Percentiles rank a stretch among this genome's conserved stretches.
Evolutionary conservation across 2,329 filamentous ascomycete species (phyloP).

Genomic region (Colletotrichum liriopes): DNA sequence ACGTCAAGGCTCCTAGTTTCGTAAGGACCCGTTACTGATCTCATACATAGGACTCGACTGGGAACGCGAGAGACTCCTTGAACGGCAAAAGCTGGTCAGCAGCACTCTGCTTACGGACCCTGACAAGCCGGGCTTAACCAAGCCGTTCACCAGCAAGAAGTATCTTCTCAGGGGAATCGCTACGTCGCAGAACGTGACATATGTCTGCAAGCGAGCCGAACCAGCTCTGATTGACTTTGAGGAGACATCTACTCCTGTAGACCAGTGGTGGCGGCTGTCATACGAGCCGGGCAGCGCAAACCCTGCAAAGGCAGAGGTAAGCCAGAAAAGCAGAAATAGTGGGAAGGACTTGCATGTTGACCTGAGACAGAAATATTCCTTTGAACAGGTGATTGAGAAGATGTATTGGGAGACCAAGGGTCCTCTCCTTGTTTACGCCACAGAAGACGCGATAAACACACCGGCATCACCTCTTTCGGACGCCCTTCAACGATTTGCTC

Average conservation of each 20-base stretch:
- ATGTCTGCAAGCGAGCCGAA: conserved; percentile 64
- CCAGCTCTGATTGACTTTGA: conserved; percentile 61
- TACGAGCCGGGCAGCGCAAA: conserved; percentile 54
- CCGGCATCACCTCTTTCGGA: conserved; percentile 56
- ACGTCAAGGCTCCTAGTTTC: conserved; percentile 40
- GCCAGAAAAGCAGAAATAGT: conserved; percentile 30
- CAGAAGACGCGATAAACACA: conserved; percentile 61
- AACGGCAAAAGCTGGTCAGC: conserved; percentile 57
- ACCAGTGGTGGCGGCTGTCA: conserved; percentile 72
- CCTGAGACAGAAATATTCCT: conserved; percentile 60
- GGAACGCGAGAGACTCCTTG: conserved; percentile 51
- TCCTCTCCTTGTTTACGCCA: conserved; percentile 68
- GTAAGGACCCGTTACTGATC: conserved; percentile 44
- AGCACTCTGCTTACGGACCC: conserved; percentile 58
- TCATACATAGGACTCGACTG: conserved; percentile 48
- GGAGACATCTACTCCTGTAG: conserved; percentile 50
- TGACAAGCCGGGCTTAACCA: conserved; percentile 53
- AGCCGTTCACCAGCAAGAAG: conserved; percentile 60
- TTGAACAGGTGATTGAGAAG: conserved; percentile 61
- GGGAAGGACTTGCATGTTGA: conserved; percentile 40
- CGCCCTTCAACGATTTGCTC: conserved; percentile 62
- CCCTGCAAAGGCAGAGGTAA: conserved; percentile 66
- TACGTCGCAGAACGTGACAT: conserved; percentile 63
- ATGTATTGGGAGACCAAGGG: conserved; percentile 65
- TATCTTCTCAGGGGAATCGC: conserved; percentile 69